Conservation (phyloP, 495 filamentous ascomycete genomes). For the Penicillium fimorum region DNA sequence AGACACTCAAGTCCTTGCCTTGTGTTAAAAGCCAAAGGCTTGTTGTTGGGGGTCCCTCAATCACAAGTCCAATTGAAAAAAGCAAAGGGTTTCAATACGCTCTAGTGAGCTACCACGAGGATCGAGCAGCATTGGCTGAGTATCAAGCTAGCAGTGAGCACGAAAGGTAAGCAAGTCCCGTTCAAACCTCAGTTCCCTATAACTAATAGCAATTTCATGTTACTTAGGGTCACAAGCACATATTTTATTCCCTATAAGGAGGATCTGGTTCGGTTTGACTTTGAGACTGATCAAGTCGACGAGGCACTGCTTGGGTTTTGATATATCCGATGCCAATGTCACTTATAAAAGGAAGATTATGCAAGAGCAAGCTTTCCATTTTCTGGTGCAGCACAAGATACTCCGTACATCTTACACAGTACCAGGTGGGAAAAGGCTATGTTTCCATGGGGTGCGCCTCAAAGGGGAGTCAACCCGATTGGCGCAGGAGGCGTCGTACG, state of each 20-base stretch:
- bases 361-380: no score
- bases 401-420: background rate
- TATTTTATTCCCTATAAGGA: slow-evolving; percentile 49
- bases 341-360: background rate
- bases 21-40: slow-evolving; percentile 43
- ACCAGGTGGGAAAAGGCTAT: background rate
- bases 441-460: no score
- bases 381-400: no score
- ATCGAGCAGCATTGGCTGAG: slow-evolving; percentile 37
- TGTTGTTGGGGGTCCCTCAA: slow-evolving; percentile 45
- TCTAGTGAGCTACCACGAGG: slow-evolving; percentile 46
- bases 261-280: slow-evolving; percentile 50
- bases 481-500: background rate
- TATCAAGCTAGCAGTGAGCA: slow-evolving; percentile 52
- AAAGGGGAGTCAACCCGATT: no score
- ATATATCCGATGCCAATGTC: background rate
- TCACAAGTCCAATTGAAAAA: slow-evolving; percentile 44
- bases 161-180: slow-evolving; percentile 30
- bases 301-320: background rate
- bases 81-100: slow-evolving; percentile 49
- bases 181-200: background rate
- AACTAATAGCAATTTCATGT: background rate
- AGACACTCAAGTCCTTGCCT: slow-evolving; percentile 38
- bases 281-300: slow-evolving; percentile 44
- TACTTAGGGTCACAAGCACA: slow-evolving; percentile 38